A percentile compares a stretch with the other conserved stretches of the same genome.
phyloP scores from a whole-genome alignment of 2,329 filamentous ascomycete genomes.

The Aureobasidium pullulans region DNA sequence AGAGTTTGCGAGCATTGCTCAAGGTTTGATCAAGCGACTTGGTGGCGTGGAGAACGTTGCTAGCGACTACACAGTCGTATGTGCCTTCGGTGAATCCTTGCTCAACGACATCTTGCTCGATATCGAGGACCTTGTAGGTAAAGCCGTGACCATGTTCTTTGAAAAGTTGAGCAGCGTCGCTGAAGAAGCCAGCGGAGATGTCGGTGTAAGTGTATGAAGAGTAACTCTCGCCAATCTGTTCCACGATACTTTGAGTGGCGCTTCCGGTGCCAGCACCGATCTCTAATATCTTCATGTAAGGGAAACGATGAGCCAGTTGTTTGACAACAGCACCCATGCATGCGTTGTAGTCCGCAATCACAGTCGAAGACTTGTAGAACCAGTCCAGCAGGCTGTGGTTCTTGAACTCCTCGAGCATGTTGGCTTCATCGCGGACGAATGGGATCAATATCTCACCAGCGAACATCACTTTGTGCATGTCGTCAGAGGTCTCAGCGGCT shows the following conservation, averaged over 20 bases:
- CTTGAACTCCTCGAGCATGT: conserved; percentile 33
- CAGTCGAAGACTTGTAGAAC: conserved; percentile 25
- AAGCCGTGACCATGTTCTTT: neutral
- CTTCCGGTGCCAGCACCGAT: conserved; percentile 40
- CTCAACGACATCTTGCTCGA: conserved; percentile 32
- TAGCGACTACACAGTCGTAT: conserved; percentile 24
- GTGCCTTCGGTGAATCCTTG: conserved; percentile 37
- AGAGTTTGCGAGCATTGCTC: conserved; percentile 19
- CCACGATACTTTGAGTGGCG: conserved; percentile 32
- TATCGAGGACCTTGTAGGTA: conserved; percentile 7
- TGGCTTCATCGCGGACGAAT: conserved; percentile 22
- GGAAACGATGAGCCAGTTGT: conserved; percentile 34
- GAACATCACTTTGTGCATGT: conserved; percentile 2
- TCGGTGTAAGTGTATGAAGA: conserved; percentile 42
- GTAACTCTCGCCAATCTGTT: conserved; percentile 25
- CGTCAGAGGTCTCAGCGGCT: neutral
- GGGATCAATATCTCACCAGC: neutral
- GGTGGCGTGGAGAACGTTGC: conserved; percentile 23
- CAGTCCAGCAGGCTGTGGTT: conserved; percentile 29
- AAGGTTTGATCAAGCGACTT: conserved; percentile 18
- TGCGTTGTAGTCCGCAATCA: neutral
- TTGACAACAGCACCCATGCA: conserved; percentile 17
- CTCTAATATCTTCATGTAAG: conserved; percentile 38
- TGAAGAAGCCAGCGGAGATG: conserved; percentile 33
- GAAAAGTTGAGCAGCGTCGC: neutral